A percentile compares a stretch with the other conserved stretches of the same genome.
phyloP scores from a whole-genome alignment of 139 green algal species.

The Microglena sp. region DNA sequence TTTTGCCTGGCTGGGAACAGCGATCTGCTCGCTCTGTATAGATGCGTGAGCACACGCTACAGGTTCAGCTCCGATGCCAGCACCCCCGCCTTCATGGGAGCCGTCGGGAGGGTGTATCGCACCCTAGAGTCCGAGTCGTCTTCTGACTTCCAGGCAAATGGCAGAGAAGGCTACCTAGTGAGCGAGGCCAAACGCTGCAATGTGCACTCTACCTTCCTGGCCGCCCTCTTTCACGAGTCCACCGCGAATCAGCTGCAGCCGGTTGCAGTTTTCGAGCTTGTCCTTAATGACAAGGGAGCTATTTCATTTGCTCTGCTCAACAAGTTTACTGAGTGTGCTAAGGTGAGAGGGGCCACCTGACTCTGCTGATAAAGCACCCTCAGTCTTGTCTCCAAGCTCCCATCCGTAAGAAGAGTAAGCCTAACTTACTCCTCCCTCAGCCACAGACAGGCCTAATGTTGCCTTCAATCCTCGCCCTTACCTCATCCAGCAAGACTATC shows the following conservation, averaged over 20 bases:
- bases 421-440: too few relatives aligned
- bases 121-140: slow-evolving; percentile 63
- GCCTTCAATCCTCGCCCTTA: too few relatives aligned
- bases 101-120: slow-evolving; percentile 44
- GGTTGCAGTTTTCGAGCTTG: slow-evolving; percentile 68
- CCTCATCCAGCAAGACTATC: too few relatives aligned
- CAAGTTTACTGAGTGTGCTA: too few relatives aligned
- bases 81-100: slow-evolving; percentile 58
- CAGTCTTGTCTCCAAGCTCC: too few relatives aligned
- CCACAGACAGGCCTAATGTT: too few relatives aligned
- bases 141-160: slow-evolving; percentile 68
- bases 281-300: slow-evolving; percentile 44
- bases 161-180: slow-evolving; percentile 66
- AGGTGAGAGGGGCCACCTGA: too few relatives aligned
- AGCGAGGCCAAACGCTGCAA: slow-evolving; percentile 69
- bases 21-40: slow-evolving; percentile 74
- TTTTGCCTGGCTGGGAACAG: slow-evolving; percentile 62
- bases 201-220: slow-evolving; percentile 60
- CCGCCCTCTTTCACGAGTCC: too few relatives aligned
- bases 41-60: slow-evolving; percentile 77
- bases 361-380: too few relatives aligned
- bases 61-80: slow-evolving; percentile 61
- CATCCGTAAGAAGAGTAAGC: too few relatives aligned
- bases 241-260: slow-evolving; percentile 27
- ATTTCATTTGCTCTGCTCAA: too few relatives aligned